Conservation (phyloP, 441 rosid genomes). For the Macaranga tanarius region DNA sequence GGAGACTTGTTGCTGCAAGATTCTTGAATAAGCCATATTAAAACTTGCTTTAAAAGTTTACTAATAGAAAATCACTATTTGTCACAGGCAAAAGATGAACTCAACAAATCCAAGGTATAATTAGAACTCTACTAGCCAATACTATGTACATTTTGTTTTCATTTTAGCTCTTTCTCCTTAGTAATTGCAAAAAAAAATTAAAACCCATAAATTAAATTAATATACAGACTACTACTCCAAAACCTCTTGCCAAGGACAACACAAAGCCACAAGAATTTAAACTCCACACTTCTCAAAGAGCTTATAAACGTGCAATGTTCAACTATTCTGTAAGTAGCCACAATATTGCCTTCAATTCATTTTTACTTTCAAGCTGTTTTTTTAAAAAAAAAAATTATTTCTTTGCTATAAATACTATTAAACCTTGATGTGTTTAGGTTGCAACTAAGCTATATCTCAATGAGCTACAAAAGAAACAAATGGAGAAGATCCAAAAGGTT, state of each 20-base stretch:
- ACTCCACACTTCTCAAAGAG: slow-evolving; percentile 80
- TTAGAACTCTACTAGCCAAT: too few species aligned
- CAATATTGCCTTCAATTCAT: neutral
- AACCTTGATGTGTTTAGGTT: slow-evolving; percentile 38
- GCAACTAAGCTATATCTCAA: slow-evolving; percentile 68
- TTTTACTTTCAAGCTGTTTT: neutral
- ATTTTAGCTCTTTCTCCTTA: neutral
- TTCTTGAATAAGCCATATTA: too few species aligned
- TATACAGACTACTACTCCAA: slow-evolving; percentile 33
- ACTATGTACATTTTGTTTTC: neutral
- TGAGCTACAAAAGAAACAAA: slow-evolving; percentile 57
- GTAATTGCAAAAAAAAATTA: too few species aligned
- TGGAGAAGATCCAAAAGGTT: slow-evolving; percentile 72
- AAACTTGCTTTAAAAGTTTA: neutral
- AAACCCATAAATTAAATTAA: too few species aligned
- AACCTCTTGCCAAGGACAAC: slow-evolving; percentile 54
- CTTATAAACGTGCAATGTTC: slow-evolving; percentile 76
- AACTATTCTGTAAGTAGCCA: slow-evolving; percentile 57
- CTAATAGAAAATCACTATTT: neutral
- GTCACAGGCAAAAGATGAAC: slow-evolving; percentile 45
- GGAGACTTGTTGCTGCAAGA: too few species aligned
- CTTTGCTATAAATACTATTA: neutral
- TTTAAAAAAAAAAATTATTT: too few species aligned
- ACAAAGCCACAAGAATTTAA: slow-evolving; percentile 64
- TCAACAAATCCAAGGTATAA: slow-evolving; percentile 34